A percentile compares a stretch with the other conserved stretches of the same genome.
phyloP scores from a whole-genome alignment of 2,329 filamentous ascomycete species.

The Aureobasidium namibiae region DNA sequence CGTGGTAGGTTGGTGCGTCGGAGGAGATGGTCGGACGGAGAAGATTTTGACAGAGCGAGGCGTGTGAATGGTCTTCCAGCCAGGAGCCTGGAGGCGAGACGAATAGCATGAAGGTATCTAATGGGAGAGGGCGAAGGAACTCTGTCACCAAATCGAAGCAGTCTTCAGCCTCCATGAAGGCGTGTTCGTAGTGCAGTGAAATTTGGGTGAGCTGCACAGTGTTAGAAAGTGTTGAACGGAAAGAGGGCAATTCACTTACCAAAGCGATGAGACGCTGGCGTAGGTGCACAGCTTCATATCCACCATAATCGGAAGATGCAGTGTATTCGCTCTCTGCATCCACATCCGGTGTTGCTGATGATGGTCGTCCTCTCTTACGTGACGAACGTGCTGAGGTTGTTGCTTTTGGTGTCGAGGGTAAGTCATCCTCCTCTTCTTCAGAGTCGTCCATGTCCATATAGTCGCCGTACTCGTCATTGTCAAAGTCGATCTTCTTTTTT shows the following conservation, averaged over 20 bases:
- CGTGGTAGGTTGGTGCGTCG: conserved; percentile 30
- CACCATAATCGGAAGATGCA: conserved; percentile 24
- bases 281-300: conserved; percentile 49
- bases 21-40: conserved; percentile 42
- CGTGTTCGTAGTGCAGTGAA: not conserved
- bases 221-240: not conserved
- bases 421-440: conserved; percentile 27
- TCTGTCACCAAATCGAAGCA: conserved; percentile 54
- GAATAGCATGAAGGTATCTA: conserved; percentile 51
- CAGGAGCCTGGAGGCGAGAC: conserved; percentile 39
- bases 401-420: conserved; percentile 19
- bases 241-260: not conserved
- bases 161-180: conserved; percentile 44
- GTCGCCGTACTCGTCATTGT: conserved; percentile 53
- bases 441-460: conserved; percentile 50
- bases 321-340: conserved; percentile 11
- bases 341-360: not conserved
- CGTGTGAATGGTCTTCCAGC: conserved; percentile 31
- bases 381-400: not conserved
- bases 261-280: conserved; percentile 57
- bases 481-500: conserved; percentile 43
- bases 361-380: conserved; percentile 3
- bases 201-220: conserved; percentile 1
- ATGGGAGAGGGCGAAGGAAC: conserved; percentile 49
- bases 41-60: conserved; percentile 46